Base-by-base conservation (phyloP, 2,329 filamentous ascomycete species). In the Penicillium sp. region DNA sequence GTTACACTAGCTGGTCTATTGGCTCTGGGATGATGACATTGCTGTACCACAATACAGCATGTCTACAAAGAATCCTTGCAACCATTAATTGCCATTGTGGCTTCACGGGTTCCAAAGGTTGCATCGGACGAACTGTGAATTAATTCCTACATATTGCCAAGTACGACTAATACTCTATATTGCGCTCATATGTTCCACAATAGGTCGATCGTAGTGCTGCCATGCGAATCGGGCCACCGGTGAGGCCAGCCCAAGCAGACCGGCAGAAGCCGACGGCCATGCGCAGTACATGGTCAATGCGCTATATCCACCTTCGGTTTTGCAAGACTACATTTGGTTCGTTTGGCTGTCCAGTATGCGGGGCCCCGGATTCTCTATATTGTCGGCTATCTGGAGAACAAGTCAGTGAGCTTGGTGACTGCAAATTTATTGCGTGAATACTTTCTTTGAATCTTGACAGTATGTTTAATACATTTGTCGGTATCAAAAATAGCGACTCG, bases 311-410 rank as follows among this genome's bases (percentile, higher is more conserved):
- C 34, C 23, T 12, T 37, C 36, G 36, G 36, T 21, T 26, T 26
- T 40, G 24, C 26, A n/a, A 40, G 36, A 8, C 9, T 24, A 6
- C 18, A 24, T 40, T 40, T 40, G 21, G 26, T 40, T 40, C 21
- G 36, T 40, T 15, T 8, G 17, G 20, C 15, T 37, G 29, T 47
- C 18, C 20, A 24, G 36, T 30, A 49, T 43, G 52, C 48, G 52
- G 52, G 52, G 52, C 48, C 52, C 48, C 47, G 41, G 52, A 49
- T 48, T 39, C 32, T 55, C 48, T 48, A 51, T 51, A 48, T 48
- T 24, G 23, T 40, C 20, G 32, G 30, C 13, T 40, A 40, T 40
- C 18, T 40, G 23, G 21, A 26, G 18, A 21, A 20, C n/a, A 27
- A 23, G 15, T 12, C 21, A 23, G 27, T 12, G 15, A 20, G 7